These are phyloP conservation scores for Colletotrichum sp. DNA, from an alignment of 2,329 filamentous ascomycete species.

Conservation along the genomic window DNA sequence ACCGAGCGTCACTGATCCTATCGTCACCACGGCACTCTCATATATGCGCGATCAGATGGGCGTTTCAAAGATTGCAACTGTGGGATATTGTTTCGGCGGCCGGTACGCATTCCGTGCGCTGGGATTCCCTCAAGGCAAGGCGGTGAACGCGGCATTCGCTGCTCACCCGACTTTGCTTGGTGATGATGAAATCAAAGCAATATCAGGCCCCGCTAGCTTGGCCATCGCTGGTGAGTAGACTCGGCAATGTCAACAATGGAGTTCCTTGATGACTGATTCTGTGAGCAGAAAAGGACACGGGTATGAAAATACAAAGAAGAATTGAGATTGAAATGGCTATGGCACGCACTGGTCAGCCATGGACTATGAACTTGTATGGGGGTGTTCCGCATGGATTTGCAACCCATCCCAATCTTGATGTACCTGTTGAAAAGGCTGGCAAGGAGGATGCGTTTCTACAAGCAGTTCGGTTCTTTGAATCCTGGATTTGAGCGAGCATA, in stretches of 20 bases:
- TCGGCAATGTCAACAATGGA: background rate
- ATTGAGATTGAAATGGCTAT: background rate
- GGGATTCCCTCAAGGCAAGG: conserved; percentile 42
- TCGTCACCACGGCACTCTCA: conserved; percentile 47
- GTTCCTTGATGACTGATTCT: background rate
- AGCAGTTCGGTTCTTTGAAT: conserved; percentile 76
- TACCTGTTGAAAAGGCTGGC: conserved; percentile 63
- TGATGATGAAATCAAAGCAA: conserved; percentile 60
- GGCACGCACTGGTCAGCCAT: background rate
- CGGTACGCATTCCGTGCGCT: conserved; percentile 60
- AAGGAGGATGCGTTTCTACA: conserved; percentile 82
- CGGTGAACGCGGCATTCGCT: conserved; percentile 62
- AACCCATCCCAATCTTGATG: conserved; percentile 64
- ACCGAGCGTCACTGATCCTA: conserved; percentile 45
- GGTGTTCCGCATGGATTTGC: conserved; percentile 76
- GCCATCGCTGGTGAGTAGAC: conserved; percentile 58
- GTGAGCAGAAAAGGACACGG: conserved; percentile 56
- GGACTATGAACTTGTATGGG: conserved; percentile 56
- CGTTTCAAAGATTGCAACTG: conserved; percentile 56
- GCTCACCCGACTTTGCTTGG: conserved; percentile 69
- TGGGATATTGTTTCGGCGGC: conserved; percentile 72
- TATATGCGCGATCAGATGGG: conserved; percentile 51
- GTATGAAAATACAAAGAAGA: conserved; percentile 63
- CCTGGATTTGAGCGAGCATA: conserved; percentile 34
- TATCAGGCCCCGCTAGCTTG: conserved; percentile 63